Percentiles rank a stretch among this genome's conserved stretches.
These are phyloP conservation scores for Sporisorium iseilematis-ciliati DNA, from an alignment of 1,284 basidiomycete species.

Conservation along the genomic window DNA sequence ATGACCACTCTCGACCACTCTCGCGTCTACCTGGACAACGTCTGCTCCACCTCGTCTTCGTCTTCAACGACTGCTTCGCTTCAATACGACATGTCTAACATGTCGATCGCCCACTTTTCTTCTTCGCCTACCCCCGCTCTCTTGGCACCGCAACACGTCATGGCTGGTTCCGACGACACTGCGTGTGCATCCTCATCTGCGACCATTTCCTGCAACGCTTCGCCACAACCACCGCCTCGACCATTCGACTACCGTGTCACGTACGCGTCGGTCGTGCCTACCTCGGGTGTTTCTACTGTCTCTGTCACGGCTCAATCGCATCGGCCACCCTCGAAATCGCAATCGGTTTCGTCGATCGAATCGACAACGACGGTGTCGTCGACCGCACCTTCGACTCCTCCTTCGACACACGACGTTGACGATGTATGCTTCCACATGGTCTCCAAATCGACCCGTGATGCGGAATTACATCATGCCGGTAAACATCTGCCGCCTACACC, in stretches of 20 bases:
- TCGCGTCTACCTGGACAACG: slow-evolving; percentile 26
- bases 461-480: slow-evolving; percentile 14
- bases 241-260: slow-evolving; percentile 11
- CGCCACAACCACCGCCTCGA: slow-evolving; percentile 7
- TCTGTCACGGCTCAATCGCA: slow-evolving; percentile 24
- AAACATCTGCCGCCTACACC: slow-evolving; percentile 21
- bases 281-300: slow-evolving; percentile 21
- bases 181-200: slow-evolving; percentile 11
- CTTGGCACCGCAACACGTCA: neutral
- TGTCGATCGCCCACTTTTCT: slow-evolving; percentile 32
- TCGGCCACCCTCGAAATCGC: slow-evolving; percentile 35
- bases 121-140: slow-evolving; percentile 10
- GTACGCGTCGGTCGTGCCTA: slow-evolving; percentile 20
- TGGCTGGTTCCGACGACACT: slow-evolving; percentile 1
- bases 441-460: slow-evolving; percentile 22
- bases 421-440: slow-evolving; percentile 38
- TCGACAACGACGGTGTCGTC: slow-evolving; percentile 25
- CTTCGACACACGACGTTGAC: slow-evolving; percentile 26
- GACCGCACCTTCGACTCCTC: slow-evolving; percentile 28
- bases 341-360: slow-evolving; percentile 33
- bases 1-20: slow-evolving; percentile 24
- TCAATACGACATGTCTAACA: slow-evolving; percentile 31
- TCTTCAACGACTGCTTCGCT: slow-evolving; percentile 17
- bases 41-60: slow-evolving; percentile 20
- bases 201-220: neutral